Evolutionary conservation across 164 flowering plant genomes (phyloP).

Genomic region (Paratinospora sagittata): DNA sequence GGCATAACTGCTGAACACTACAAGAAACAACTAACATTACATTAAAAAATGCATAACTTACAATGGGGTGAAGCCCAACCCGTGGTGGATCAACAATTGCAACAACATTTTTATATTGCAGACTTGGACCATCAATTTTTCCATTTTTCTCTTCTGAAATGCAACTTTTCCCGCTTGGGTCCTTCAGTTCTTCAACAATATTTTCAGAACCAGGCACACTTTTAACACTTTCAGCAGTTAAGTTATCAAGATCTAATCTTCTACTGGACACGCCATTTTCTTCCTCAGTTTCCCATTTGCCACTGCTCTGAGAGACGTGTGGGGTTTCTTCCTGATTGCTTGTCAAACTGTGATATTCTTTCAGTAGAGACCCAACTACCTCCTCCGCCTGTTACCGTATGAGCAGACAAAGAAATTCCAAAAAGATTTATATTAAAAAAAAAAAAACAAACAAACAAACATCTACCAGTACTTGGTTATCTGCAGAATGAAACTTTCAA

Average conservation of each 20-base stretch:
- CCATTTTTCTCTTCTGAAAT: conserved; percentile 22
- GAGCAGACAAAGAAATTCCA: background rate
- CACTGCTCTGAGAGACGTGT: conserved; percentile 23
- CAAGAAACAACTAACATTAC: background rate
- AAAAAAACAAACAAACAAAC: background rate
- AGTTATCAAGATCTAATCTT: conserved; percentile 13
- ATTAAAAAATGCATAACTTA: conserved; percentile 31
- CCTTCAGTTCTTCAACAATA: conserved; percentile 19
- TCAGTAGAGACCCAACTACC: conserved; percentile 74
- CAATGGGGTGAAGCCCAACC: conserved; percentile 88
- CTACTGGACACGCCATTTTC: conserved; percentile 16
- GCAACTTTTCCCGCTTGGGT: conserved; percentile 14
- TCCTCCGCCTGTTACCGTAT: conserved; percentile 69
- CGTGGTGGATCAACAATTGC: conserved; percentile 97
- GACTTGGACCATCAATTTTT: conserved; percentile 10
- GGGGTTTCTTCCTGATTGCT: conserved; percentile 28
- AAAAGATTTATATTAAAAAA: background rate
- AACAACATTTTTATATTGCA: conserved; percentile 60
- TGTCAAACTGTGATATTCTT: conserved; percentile 46
- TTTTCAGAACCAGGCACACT: conserved; percentile 16
- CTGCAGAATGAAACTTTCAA: background rate
- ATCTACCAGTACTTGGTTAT: background rate
- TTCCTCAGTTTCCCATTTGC: conserved; percentile 17
- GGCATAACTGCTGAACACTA: background rate
- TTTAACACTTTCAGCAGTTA: conserved; percentile 22